These are phyloP conservation scores for Pichia gijzeniarum DNA, from an alignment of 805 yeast genomes.

Conservation along the genomic window DNA sequence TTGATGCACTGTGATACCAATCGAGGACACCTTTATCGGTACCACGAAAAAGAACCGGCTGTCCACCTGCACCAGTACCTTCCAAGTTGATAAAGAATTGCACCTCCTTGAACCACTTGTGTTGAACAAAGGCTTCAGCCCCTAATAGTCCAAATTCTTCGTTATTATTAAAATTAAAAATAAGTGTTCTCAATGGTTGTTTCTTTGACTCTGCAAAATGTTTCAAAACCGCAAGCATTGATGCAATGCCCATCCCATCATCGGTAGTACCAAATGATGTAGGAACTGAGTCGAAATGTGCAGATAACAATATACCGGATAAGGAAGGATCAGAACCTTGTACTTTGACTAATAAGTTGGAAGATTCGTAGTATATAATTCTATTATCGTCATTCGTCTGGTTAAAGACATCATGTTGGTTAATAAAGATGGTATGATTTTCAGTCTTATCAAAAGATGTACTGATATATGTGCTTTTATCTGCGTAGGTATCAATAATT, in stretches of 20 bases:
- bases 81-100: constrained; percentile 72
- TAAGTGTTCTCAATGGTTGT: constrained; percentile 64
- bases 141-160: constrained; percentile 88
- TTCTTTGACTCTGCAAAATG: constrained; percentile 30
- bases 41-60: constrained; percentile 77
- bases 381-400: constrained; percentile 36
- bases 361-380: constrained; percentile 72
- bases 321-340: constrained; percentile 53
- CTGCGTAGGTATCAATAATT: not conserved
- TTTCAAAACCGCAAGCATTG: constrained; percentile 65
- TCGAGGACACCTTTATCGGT: constrained; percentile 68
- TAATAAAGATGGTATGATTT: constrained; percentile 28
- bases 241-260: constrained; percentile 84
- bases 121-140: constrained; percentile 64
- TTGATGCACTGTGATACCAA: constrained; percentile 43
- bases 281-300: constrained; percentile 89
- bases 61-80: constrained; percentile 91
- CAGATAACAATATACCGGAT: constrained; percentile 69
- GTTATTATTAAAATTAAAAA: constrained; percentile 82
- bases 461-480: constrained; percentile 3
- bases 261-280: constrained; percentile 85
- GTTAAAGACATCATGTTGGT: constrained; percentile 45
- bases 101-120: constrained; percentile 62
- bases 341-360: constrained; percentile 71
- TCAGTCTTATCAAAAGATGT: constrained; percentile 7